These are phyloP conservation scores for Berberis thunbergii DNA, from an alignment of 164 flowering plant genomes.

Conservation along the genomic window DNA sequence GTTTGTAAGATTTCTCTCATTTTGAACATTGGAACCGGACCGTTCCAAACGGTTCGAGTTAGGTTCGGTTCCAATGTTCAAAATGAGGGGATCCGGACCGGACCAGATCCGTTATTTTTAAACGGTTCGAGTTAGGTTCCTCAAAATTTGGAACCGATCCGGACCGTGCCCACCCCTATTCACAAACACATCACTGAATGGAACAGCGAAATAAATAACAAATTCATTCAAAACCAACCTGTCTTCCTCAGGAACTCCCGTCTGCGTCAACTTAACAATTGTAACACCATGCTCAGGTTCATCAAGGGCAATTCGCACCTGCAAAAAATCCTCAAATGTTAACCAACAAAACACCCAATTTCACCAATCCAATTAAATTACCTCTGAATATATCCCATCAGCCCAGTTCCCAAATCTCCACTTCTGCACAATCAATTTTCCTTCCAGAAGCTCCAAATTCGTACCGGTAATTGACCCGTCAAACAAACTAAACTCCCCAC, in stretches of 20 bases:
- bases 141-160: no score
- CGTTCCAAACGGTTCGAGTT: no score
- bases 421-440: slow-evolving; percentile 78
- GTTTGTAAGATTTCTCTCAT: no score
- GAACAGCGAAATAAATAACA: neutral
- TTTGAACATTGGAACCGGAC: no score
- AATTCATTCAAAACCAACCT: slow-evolving; percentile 31
- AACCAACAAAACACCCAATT: neutral
- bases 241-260: slow-evolving; percentile 84
- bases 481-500: slow-evolving; percentile 72
- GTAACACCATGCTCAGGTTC: slow-evolving; percentile 77
- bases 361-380: slow-evolving; percentile 9
- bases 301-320: slow-evolving; percentile 63
- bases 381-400: slow-evolving; percentile 79
- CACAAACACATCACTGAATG: neutral
- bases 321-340: slow-evolving; percentile 8
- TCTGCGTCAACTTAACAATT: slow-evolving; percentile 46
- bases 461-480: slow-evolving; percentile 87
- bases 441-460: slow-evolving; percentile 81
- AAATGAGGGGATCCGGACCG: no score
- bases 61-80: no score
- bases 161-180: no score
- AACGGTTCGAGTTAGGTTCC: no score
- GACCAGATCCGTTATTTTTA: no score
- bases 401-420: slow-evolving; percentile 97